Percentiles rank a stretch among this genome's conserved stretches.
These are phyloP conservation scores for Calamus simplicifolius DNA, from an alignment of 176 grass and related monocot species.

Conservation along the genomic window DNA sequence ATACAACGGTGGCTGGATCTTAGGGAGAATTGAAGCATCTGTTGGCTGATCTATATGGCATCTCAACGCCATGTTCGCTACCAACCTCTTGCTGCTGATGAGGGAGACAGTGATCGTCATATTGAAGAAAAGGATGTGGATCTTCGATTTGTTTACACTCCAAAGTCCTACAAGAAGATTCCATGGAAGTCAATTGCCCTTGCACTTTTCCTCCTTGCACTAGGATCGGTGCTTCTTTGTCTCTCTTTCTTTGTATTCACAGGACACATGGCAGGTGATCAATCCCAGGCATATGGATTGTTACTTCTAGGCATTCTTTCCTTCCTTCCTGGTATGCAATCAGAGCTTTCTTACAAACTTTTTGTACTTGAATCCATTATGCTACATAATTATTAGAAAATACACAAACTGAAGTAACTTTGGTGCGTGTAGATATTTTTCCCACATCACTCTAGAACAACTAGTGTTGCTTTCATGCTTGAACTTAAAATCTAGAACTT, in stretches of 20 bases:
- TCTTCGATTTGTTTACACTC: constrained; percentile 71
- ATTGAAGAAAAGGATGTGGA: constrained; percentile 30
- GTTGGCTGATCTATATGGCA: constrained; percentile 33
- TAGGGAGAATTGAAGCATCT: too few species aligned
- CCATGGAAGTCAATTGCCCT: constrained; percentile 86
- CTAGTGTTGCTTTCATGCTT: too few species aligned
- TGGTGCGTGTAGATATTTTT: too few species aligned
- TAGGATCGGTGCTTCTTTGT: constrained; percentile 57
- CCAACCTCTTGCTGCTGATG: constrained; percentile 42
- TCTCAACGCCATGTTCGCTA: constrained; percentile 51
- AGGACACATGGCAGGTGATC: constrained; percentile 85
- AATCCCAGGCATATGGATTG: constrained; percentile 68
- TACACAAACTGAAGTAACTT: too few species aligned
- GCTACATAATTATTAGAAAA: too few species aligned
- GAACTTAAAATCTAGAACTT: too few species aligned
- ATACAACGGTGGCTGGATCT: too few species aligned
- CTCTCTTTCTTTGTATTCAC: constrained; percentile 80
- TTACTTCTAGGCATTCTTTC: constrained; percentile 77
- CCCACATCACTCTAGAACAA: too few species aligned
- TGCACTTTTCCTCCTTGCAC: constrained; percentile 67
- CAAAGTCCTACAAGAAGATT: constrained; percentile 56
- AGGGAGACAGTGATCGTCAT: constrained; percentile 14
- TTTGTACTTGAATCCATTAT: too few species aligned
- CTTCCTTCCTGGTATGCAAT: constrained; percentile 83
- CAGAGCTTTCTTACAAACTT: too few species aligned